Conservation (phyloP, 768 basidiomycete genomes). For the Favolaschia claudopus region DNA sequence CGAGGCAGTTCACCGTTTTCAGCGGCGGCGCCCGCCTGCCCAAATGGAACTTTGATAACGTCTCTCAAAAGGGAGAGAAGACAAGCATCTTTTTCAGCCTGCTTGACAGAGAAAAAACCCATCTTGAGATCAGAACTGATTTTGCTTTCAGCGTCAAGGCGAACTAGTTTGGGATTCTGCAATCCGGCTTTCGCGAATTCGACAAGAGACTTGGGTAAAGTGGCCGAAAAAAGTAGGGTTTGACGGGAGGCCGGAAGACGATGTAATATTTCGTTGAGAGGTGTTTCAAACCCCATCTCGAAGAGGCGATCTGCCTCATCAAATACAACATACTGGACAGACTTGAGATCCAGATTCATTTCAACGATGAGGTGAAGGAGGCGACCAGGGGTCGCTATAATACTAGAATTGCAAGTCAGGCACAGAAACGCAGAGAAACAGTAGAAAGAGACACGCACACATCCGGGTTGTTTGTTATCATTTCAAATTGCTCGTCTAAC, state of each 20-base stretch:
- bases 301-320: conserved; percentile 99
- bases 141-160: conserved; percentile 96
- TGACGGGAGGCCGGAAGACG: conserved; percentile 89
- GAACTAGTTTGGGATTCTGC: conserved; percentile 90
- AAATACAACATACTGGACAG: conserved; percentile 90
- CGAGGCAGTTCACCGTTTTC: conserved; percentile 46
- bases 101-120: conserved; percentile 93
- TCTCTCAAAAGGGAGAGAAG: conserved; percentile 85
- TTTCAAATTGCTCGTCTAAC: conserved; percentile 95
- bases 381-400: conserved; percentile 98
- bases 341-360: conserved; percentile 92
- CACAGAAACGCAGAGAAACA: conserved; percentile 14
- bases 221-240: conserved; percentile 95
- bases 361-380: conserved; percentile 96
- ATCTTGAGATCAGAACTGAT: conserved; percentile 93
- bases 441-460: conserved; percentile 65
- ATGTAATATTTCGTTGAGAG: conserved; percentile 89
- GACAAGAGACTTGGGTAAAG: conserved; percentile 92
- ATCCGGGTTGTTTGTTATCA: conserved; percentile 94
- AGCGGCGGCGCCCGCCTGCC: conserved; percentile 40
- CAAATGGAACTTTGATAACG: conserved; percentile 82
- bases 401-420: conserved; percentile 53
- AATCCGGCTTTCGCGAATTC: conserved; percentile 99
- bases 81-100: conserved; percentile 93
- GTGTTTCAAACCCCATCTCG: conserved; percentile 96